Percentiles rank a stretch among this genome's conserved stretches.
Conservation (phyloP, 805 yeast genomes). For the Pichia occidentalis region DNA sequence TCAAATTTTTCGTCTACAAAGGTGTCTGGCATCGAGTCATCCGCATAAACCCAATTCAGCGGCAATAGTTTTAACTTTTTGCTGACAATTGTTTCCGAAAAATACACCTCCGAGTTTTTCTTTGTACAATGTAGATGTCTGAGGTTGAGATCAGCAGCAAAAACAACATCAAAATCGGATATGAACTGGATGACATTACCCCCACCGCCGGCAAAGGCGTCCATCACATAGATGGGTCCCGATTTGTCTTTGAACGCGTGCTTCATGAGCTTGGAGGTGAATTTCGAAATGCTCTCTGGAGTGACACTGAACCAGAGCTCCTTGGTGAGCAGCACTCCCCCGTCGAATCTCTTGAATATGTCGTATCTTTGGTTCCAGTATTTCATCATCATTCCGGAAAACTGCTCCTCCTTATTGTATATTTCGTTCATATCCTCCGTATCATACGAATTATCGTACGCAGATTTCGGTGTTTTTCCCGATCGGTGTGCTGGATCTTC, state of each 20-base stretch:
- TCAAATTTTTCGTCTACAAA: conserved; percentile 8
- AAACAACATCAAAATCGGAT: conserved; percentile 43
- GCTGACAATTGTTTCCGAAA: conserved; percentile 31
- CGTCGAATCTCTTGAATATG: conserved; percentile 56
- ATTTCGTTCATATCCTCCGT: conserved; percentile 4
- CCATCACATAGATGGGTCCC: conserved; percentile 56
- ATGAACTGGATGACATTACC: conserved; percentile 80
- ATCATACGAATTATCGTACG: conserved; percentile 7
- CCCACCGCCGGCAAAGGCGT: conserved; percentile 82
- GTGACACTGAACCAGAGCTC: conserved; percentile 87
- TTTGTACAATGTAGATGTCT: conserved; percentile 59
- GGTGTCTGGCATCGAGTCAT: conserved; percentile 11
- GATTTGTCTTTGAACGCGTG: conserved; percentile 81
- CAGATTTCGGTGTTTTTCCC: background rate
- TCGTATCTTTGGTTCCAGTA: conserved; percentile 56
- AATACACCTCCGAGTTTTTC: conserved; percentile 60
- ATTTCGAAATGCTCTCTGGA: conserved; percentile 64
- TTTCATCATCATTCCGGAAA: conserved; percentile 30
- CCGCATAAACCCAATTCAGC: conserved; percentile 40
- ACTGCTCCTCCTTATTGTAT: conserved; percentile 9
- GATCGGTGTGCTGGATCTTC: no score
- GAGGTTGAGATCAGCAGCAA: conserved; percentile 56
- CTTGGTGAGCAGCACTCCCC: conserved; percentile 59
- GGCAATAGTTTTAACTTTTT: conserved; percentile 41
- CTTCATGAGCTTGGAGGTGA: conserved; percentile 47